Evolutionary conservation across 1,284 basidiomycete genomes (phyloP).

Genomic region (Boletus subluridellus): DNA sequence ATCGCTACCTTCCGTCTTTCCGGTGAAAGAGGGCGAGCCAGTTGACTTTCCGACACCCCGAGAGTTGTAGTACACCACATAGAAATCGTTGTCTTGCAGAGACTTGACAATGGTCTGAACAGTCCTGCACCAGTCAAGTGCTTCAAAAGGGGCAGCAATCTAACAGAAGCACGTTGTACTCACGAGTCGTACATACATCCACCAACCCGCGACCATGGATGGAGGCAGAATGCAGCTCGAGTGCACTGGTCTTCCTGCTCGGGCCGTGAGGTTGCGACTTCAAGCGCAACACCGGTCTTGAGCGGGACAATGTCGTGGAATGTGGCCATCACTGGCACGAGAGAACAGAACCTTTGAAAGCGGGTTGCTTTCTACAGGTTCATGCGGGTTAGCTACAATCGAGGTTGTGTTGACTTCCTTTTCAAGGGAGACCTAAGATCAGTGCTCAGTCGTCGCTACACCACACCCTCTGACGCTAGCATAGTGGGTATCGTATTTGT

Average conservation of each 20-base stretch:
- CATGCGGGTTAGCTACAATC: neutral
- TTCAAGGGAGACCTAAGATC: neutral
- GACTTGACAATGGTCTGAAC: constrained; percentile 35
- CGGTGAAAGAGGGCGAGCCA: constrained; percentile 69
- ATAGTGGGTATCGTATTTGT: neutral
- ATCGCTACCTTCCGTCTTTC: constrained; percentile 63
- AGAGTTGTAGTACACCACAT: constrained; percentile 69
- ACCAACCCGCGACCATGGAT: constrained; percentile 79
- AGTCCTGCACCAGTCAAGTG: constrained; percentile 17
- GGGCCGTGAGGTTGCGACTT: constrained; percentile 20
- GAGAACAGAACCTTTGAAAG: neutral
- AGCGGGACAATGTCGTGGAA: constrained; percentile 13
- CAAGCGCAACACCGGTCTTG: constrained; percentile 31
- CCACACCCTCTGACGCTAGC: neutral
- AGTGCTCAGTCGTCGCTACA: no score
- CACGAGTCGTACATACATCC: constrained; percentile 72
- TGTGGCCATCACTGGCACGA: constrained; percentile 7
- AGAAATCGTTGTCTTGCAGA: constrained; percentile 44
- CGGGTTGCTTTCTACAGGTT: neutral
- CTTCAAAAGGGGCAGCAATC: neutral
- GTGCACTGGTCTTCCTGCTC: constrained; percentile 15
- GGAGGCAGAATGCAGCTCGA: constrained; percentile 62
- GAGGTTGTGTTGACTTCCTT: constrained; percentile 7
- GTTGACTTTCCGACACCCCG: constrained; percentile 70
- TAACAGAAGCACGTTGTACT: constrained; percentile 31